Conservation (phyloP, 2,329 filamentous ascomycete species). For the Aspergillus aculeatus region DNA sequence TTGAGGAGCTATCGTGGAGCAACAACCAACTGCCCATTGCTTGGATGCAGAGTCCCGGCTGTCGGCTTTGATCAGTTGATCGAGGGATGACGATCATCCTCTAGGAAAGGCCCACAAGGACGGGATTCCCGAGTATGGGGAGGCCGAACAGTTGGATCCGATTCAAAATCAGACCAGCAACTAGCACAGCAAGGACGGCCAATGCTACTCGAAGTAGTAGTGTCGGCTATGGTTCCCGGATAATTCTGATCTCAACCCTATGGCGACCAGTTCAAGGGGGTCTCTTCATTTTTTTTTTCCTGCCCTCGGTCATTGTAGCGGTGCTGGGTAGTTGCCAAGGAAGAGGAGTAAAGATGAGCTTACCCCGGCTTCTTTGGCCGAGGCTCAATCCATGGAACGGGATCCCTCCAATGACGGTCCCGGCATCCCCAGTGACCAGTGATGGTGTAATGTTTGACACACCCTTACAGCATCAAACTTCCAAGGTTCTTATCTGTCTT, state of each 20-base stretch:
- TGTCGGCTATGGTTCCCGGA: not conserved
- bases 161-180: slow-evolving; percentile 1
- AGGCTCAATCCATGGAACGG: slow-evolving; percentile 8
- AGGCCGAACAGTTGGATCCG: slow-evolving; percentile 17
- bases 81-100: slow-evolving; percentile 18
- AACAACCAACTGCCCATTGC: slow-evolving; percentile 1
- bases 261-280: not conserved
- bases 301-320: not conserved
- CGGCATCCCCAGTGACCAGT: slow-evolving; percentile 14
- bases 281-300: not conserved
- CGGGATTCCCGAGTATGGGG: slow-evolving; percentile 23
- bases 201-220: not conserved
- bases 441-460: slow-evolving; percentile 15
- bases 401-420: slow-evolving; percentile 17
- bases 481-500: slow-evolving; percentile 1
- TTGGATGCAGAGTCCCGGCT: slow-evolving; percentile 17
- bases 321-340: not conserved
- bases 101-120: slow-evolving; percentile 20
- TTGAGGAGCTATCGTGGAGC: slow-evolving; percentile 15
- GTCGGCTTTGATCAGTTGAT: slow-evolving; percentile 19
- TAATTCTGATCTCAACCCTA: not conserved
- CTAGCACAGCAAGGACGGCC: slow-evolving; percentile 6
- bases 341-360: not conserved
- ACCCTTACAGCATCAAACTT: slow-evolving; percentile 13
- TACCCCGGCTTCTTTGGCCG: slow-evolving; percentile 8